These are phyloP conservation scores for Tuber microsphaerosporum DNA, from an alignment of 495 filamentous ascomycete species.

Conservation along the genomic window DNA sequence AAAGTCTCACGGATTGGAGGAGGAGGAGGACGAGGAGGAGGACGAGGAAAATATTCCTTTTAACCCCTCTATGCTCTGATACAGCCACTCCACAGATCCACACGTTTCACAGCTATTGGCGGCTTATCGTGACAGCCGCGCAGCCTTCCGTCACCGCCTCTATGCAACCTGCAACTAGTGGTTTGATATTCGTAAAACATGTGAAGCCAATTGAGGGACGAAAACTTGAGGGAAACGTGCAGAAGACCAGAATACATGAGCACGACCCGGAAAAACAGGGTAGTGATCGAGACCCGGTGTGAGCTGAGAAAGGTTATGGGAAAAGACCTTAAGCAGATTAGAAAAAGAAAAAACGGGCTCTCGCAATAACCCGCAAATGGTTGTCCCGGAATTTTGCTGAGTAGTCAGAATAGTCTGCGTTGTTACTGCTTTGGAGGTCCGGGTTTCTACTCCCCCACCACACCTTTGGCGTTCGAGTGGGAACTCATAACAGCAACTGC, in stretches of 20 bases:
- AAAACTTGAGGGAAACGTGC: neutral
- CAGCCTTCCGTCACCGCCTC: neutral
- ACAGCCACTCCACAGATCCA: neutral
- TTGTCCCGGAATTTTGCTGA: constrained; percentile 18
- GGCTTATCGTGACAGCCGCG: neutral
- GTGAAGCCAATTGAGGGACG: neutral
- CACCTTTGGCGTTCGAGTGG: neutral
- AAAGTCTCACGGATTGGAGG: constrained; percentile 1
- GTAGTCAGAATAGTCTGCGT: constrained; percentile 22
- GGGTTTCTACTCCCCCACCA: neutral
- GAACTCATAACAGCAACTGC: neutral
- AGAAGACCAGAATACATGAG: neutral
- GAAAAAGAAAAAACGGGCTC: constrained; percentile 18
- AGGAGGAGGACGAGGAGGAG: neutral
- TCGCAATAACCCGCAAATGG: constrained; percentile 27
- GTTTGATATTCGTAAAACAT: constrained; percentile 5
- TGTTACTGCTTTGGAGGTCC: constrained; percentile 36
- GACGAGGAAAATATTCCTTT: neutral
- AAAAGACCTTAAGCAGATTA: neutral
- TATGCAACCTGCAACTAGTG: neutral
- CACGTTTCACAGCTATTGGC: constrained; percentile 4
- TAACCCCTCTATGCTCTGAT: constrained; percentile 4
- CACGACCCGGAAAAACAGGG: neutral
- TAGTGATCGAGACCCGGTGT: neutral
- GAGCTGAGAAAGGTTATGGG: neutral